phyloP scores from a whole-genome alignment of 2,329 filamentous ascomycete genomes.

The Fusarium lyarnte region DNA sequence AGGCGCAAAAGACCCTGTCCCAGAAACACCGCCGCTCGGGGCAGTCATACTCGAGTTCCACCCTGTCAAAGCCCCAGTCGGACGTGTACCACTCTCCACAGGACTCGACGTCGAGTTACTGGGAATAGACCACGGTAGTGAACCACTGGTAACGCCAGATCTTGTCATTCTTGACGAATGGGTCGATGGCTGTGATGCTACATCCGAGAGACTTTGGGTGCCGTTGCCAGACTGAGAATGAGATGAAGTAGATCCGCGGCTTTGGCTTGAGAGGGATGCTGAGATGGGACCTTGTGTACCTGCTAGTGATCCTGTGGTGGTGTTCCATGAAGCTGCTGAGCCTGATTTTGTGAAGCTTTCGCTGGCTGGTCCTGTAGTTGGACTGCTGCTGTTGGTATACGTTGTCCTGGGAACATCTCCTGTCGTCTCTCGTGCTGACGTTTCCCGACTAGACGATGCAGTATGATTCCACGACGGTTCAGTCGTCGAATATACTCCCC shows the following conservation, averaged over 20 bases:
- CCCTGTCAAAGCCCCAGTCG: slow-evolving; percentile 1
- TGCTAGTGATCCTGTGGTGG: neutral
- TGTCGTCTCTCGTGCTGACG: neutral
- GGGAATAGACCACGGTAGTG: slow-evolving; percentile 17
- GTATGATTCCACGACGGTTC: neutral
- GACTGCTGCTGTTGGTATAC: neutral
- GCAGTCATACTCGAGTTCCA: slow-evolving; percentile 29
- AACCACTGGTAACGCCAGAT: slow-evolving; percentile 1
- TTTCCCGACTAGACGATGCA: neutral
- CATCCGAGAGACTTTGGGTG: neutral
- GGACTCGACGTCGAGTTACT: slow-evolving; percentile 16
- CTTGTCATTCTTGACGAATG: neutral
- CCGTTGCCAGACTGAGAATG: neutral
- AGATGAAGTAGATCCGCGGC: neutral
- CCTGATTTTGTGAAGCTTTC: neutral
- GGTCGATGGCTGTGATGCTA: neutral
- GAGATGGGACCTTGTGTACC: neutral
- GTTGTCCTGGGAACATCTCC: neutral
- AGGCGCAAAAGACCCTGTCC: neutral
- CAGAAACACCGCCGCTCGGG: neutral
- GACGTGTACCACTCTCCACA: slow-evolving; percentile 16
- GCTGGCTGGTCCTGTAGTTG: neutral
- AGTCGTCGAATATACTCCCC: neutral
- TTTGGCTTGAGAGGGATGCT: neutral
- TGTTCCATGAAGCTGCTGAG: slow-evolving; percentile 4